Evolutionary conservation across 2,329 filamentous ascomycete genomes (phyloP), one percentile per base, ranked within the genome.

Genomic region (Neocucurbitaria cava): DNA sequence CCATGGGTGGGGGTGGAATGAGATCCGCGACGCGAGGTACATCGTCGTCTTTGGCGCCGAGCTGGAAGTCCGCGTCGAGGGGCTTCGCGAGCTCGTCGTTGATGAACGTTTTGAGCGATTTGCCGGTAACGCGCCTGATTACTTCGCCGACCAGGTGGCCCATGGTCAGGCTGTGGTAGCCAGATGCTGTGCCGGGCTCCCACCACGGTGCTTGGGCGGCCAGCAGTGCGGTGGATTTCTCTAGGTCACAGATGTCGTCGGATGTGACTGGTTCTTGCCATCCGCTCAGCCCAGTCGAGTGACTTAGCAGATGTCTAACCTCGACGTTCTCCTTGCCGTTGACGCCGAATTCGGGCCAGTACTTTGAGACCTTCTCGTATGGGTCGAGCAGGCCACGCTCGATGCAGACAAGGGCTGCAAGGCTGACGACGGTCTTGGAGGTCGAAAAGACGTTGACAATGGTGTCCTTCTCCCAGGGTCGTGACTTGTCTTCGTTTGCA

Each of bases 31-130:
- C 45, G 13, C 61, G 49, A 7, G 17, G 13, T 43, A 51, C 53
- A 18, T 64, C 54, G 1, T 49, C 26, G 3, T 52, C 28, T 3
- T 46, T 36, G 4, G 42, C 58, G 30, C 63, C 63, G 3, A 64
- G 50, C 10, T 54, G 49, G 38, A 61, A 62, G 33, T 63, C 63
- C 2, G 68, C 61, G 67, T 48, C 52, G 61, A 70, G 30, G 88
- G 88, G 74, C 81, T 87, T 23, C 89, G 86, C 74, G 84, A 87
- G 64, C 78, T 96, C 66, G 96, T 92, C 80, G 5, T 21, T 4
- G 3, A 65, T 50, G 20, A 62, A 62, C 3, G 59, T 35, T 1
- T 35, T 10, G 5, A 66, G 21, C 0, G 56, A 17, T 9, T 58
- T 49, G 1, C 52, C 47, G 1, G 57, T 58, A 1, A 61, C 49